Percentiles rank a stretch among this genome's conserved stretches.
phyloP scores from a whole-genome alignment of 768 basidiomycete genomes.

The Cystobasidium tubakii region DNA sequence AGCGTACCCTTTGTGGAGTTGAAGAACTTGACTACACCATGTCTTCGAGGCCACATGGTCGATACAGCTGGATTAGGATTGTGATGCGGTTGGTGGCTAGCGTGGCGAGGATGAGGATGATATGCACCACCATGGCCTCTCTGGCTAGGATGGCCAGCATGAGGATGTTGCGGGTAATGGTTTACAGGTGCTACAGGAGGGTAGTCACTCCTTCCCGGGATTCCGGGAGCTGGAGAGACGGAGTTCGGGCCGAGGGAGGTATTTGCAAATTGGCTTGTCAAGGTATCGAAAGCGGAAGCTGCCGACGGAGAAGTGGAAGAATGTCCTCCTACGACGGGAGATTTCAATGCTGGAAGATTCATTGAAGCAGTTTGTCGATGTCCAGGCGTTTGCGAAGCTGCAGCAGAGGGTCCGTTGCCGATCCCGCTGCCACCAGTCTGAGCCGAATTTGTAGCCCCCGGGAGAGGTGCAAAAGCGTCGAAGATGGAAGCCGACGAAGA shows the following conservation, averaged over 20 bases:
- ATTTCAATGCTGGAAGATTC: neutral
- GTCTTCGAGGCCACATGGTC: constrained; percentile 20
- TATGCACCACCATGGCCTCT: neutral
- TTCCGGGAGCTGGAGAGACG: neutral
- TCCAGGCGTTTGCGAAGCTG: neutral
- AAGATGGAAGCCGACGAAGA: constrained; percentile 26
- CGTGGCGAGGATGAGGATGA: neutral
- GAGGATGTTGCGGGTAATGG: constrained; percentile 13
- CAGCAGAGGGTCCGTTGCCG: neutral
- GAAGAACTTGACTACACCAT: constrained; percentile 35
- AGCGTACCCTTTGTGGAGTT: constrained; percentile 34
- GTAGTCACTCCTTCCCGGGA: neutral
- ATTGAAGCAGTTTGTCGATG: neutral
- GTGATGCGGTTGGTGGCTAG: neutral
- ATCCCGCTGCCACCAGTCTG: neutral
- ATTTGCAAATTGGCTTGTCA: constrained; percentile 2
- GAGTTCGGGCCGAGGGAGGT: constrained; percentile 7
- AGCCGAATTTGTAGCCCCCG: neutral
- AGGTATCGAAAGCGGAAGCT: neutral
- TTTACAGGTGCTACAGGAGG: neutral
- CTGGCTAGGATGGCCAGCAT: neutral
- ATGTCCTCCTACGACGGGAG: constrained; percentile 1
- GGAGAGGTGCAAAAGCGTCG: constrained; percentile 23
- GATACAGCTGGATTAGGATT: constrained; percentile 24
- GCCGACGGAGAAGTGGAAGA: constrained; percentile 7